Evolutionary conservation across 2,329 filamentous ascomycete genomes (phyloP), one percentile per base, ranked within the genome.

Genomic region (Hymenoscyphus repandus): DNA sequence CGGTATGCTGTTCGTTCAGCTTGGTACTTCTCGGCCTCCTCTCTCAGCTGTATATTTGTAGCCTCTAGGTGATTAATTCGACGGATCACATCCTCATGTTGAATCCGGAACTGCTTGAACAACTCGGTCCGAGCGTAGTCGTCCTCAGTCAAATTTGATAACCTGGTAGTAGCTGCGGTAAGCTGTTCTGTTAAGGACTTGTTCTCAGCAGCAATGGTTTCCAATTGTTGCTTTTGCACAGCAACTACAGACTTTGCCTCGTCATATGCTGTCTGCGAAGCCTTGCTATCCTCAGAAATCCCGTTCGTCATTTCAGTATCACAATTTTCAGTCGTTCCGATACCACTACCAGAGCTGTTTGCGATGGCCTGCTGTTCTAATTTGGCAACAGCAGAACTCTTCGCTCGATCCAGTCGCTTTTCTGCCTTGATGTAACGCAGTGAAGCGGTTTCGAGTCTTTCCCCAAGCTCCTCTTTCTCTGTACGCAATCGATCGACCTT

Each of bases 351-450:
- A n/a, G 62, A 57, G 44, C 64, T 64, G 47, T 64, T 69, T 52
- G 88, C 79, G 46, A 91, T 80, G 31, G 91, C 90, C 70, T 96
- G 89, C 62, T 90, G 87, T 67, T 97, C 93, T 53, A 99, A 71
- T 67, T 95, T 96, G 55, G 91, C 88, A 1, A 96, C 90, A 51
- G 95, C 90, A 13, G 83, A 74, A 65, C 93, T 99, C 69, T 89
- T 92, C 20, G 86, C 82, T 39, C 93, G 83, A 67, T 99, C 93
- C 47, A 97, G 75, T 67, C 90, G 93, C 73, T 95, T 95, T 68
- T 99, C 93, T 0, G 93, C 93, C 60, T 95, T 88, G 74, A 97
- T 89, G 64, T 95, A 97, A 58, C 93, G 82, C 52, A 95, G 75
- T 5, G 90, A 95, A 13, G 92, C 93, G 32, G 82, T 85, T 65